Base-by-base conservation (phyloP, 2,329 filamentous ascomycete species). In the Byssochlamys sp. region DNA sequence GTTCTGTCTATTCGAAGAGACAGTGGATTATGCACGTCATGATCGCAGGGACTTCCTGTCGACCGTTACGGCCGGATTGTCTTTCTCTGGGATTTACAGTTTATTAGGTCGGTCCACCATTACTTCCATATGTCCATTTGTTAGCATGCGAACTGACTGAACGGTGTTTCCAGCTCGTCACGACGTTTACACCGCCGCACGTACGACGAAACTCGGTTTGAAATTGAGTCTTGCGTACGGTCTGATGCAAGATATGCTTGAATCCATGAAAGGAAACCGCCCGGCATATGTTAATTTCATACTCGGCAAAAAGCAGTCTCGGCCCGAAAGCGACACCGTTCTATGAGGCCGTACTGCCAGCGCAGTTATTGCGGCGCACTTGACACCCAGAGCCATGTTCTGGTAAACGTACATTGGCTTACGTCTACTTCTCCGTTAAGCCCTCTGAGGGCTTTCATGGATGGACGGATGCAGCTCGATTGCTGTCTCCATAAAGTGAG, bases 21-120 rank as follows among this genome's bases (percentile, higher is more conserved):
- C 89, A 57, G 86, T 96, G 54, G 91, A 96, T 74, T 80, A 85
- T 78, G 80, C 73, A 27, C 70, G 73, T 24, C 71, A 77, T 54
- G 79, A 80, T 26, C 75, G 78, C 57, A 84, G 85, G 70, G 92
- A 97, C 73, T 85, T 91, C 67, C 69, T 90, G 65, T 92, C 88
- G 62, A 95, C 89, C 0, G 84, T 90, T 4, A 80, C 91, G 58
- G 91, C 94, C 27, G 91, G 89, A 52, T 77, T 96, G 71, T 88
- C 88, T 0, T 87, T 94, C 35, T 90, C 91, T 0, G 92, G 92
- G 1, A 80, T 85, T 7, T 96, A 96, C 78, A 95, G 91, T 70
- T 77, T 91, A 58, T 88, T 89, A 83, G 89, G 90, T 91, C 80
- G 70, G 86, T 78, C 53, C 51, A 54, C 45, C 24, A 56, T 28